Evolutionary conservation across 1,284 basidiomycete genomes (phyloP).

Genomic region (Apiotrichum montevideense): DNA sequence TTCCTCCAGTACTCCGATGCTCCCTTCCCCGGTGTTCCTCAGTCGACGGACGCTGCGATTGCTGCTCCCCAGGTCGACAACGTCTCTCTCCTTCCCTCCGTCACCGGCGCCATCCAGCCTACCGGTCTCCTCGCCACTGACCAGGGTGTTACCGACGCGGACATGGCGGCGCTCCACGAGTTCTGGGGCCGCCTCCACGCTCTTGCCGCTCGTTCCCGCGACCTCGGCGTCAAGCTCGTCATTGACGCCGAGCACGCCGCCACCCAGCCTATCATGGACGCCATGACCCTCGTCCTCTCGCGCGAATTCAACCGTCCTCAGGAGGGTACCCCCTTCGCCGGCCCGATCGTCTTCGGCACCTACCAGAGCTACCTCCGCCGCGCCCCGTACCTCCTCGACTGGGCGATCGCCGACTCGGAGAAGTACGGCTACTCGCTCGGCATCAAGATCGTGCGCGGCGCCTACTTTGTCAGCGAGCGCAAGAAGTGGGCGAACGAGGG

Average conservation of each 20-base stretch:
- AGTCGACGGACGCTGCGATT: slow-evolving; percentile 28
- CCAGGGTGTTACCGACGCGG: slow-evolving; percentile 44
- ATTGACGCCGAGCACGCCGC: slow-evolving; percentile 75
- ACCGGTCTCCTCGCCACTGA: slow-evolving; percentile 32
- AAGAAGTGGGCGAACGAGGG: slow-evolving; percentile 39
- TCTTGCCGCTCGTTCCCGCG: slow-evolving; percentile 59
- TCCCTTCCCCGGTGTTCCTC: slow-evolving; percentile 61
- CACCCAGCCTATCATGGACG: slow-evolving; percentile 79
- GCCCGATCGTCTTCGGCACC: slow-evolving; percentile 53
- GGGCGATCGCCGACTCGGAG: slow-evolving; percentile 64
- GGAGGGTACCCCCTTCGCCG: slow-evolving; percentile 19
- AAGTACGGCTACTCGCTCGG: slow-evolving; percentile 71
- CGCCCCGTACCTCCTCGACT: slow-evolving; percentile 58
- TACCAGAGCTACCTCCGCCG: slow-evolving; percentile 75
- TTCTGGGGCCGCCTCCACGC: slow-evolving; percentile 57
- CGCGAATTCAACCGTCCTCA: slow-evolving; percentile 61
- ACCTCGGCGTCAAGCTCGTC: slow-evolving; percentile 53
- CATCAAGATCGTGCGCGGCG: slow-evolving; percentile 90
- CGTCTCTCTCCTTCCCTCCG: slow-evolving; percentile 17
- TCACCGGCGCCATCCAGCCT: slow-evolving; percentile 24
- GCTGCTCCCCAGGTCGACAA: slow-evolving; percentile 16
- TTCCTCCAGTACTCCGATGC: slow-evolving; percentile 29
- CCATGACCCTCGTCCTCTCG: slow-evolving; percentile 66
- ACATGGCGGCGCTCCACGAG: slow-evolving; percentile 57
- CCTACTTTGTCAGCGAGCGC: slow-evolving; percentile 75